Percentiles rank a stretch among this genome's conserved stretches.
Conservation (phyloP, 805 yeast species). For the Saturnispora zaruensis region DNA sequence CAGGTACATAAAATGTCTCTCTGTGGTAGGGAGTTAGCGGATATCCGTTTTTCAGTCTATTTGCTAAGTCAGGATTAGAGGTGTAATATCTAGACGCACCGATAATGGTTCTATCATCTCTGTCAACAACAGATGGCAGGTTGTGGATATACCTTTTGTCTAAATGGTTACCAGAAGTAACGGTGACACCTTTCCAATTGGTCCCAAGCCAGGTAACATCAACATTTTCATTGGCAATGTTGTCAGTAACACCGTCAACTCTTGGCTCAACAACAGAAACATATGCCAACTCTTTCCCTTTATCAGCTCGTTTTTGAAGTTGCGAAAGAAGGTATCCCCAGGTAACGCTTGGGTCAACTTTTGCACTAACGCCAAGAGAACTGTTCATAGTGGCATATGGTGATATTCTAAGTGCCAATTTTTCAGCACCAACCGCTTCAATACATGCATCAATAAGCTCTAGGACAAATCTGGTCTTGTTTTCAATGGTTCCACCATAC, state of each 20-base stretch:
- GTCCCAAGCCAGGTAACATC: conserved; percentile 14
- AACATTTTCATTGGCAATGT: conserved; percentile 5
- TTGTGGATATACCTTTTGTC: conserved; percentile 16
- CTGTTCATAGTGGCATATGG: conserved; percentile 36
- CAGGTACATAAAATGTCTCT: conserved; percentile 28
- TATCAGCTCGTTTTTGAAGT: conserved; percentile 27
- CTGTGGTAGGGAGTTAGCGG: conserved; percentile 33
- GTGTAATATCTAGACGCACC: conserved; percentile 33
- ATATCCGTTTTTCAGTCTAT: conserved; percentile 29
- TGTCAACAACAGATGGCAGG: conserved; percentile 10
- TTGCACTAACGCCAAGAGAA: conserved; percentile 30
- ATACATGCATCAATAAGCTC: conserved; percentile 44
- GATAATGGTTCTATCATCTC: conserved; percentile 36
- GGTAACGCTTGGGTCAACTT: conserved; percentile 28
- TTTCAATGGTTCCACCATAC: conserved; percentile 38
- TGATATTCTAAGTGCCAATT: conserved; percentile 41
- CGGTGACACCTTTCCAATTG: conserved; percentile 18
- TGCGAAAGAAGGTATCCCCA: conserved; percentile 32
- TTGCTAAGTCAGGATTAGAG: conserved; percentile 37
- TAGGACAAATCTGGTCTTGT: conserved; percentile 32
- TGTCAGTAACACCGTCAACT: conserved; percentile 46
- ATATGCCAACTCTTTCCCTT: conserved; percentile 17
- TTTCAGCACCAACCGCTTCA: conserved; percentile 44
- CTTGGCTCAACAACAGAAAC: conserved; percentile 47
- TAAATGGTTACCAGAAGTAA: conserved; percentile 12